Base-by-base conservation (phyloP, 192 early-diverging fungal species). In the Coemansia sp. region DNA sequence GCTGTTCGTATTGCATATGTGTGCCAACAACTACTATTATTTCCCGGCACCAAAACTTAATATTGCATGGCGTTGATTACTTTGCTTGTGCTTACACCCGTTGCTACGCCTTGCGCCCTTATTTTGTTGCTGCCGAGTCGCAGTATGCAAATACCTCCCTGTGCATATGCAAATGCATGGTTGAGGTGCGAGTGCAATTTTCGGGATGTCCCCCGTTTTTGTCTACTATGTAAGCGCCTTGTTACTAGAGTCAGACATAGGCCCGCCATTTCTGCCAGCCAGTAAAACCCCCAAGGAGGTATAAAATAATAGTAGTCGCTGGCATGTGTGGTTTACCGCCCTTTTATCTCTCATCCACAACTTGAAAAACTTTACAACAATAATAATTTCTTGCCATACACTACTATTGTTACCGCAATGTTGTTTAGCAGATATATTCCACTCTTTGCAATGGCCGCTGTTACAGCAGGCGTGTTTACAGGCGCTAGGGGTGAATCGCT, bases 91-190 rank as follows among this genome's bases (percentile, higher is more conserved):
- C n/a, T 61, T 36, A 31, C 31, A n/a, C 10, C 61, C 21, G 10
- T 34, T 42, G 61, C 21, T 41, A 27, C 62, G 23, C 41, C 15
- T 19, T 61, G 36, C 59, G 59, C 59, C 3, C 3, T 63, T 31
- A 29, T 44, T 45, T 31, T 32, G 2, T 9, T 39, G 59, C 17
- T 32, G 59, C 59, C 59, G 59, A 61, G 36, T 61, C n/a, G 59
- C 59, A 61, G 59, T 38, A 61, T 39, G 34, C 29, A 32, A 34
- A 61, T 61, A n/a, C 17, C 57, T 10, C 59, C 55, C 14, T 32
- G 12, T 65, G 64, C 64, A 65, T 65, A 50, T 65, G 64, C 46
- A 53, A 36, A 65, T 65, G 64, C 29, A 32, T 65, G 64, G 64
- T 23, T 10, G 27, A 44, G 44, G 64, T 32, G 42, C 45, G 19